Conservation (phyloP, 106 monocot genomes). For the Iris macrosiphon region DNA sequence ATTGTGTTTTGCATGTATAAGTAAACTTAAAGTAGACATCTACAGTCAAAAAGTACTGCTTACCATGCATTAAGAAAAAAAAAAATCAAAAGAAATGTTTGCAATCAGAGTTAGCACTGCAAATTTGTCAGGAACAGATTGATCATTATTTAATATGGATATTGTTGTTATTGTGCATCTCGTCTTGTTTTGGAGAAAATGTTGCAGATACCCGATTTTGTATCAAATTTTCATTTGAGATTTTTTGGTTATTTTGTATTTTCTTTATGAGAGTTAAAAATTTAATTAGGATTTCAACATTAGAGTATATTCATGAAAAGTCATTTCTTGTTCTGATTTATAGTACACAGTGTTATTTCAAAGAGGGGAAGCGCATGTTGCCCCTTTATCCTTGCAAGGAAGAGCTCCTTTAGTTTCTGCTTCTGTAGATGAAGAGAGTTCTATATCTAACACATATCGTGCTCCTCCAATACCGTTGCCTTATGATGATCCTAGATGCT, state of each 20-base stretch:
- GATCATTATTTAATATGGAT: no score
- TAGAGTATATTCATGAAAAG: no score
- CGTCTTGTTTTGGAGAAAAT: not conserved
- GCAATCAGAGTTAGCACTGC: no score
- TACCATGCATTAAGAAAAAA: no score
- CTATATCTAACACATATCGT: slow-evolving; percentile 30
- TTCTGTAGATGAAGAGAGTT: slow-evolving; percentile 16
- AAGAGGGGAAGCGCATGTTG: slow-evolving; percentile 19
- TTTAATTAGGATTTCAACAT: no score
- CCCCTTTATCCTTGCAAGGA: slow-evolving; percentile 20
- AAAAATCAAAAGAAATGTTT: no score
- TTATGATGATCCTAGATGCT: slow-evolving; percentile 61
- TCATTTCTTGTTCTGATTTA: slow-evolving; percentile 2
- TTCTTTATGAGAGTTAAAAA: no score
- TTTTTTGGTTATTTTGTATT: not conserved
- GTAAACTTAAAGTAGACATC: no score
- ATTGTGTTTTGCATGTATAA: no score
- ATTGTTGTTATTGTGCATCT: not conserved
- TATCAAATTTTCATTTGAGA: not conserved
- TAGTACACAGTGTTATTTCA: slow-evolving; percentile 38
- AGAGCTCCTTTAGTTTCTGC: slow-evolving; percentile 8
- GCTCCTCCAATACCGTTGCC: slow-evolving; percentile 60
- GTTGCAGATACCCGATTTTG: not conserved
- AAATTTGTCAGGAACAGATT: no score
- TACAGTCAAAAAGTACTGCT: no score